These are phyloP conservation scores for Penicillium alfredii DNA, from an alignment of 495 filamentous ascomycete genomes.

Conservation along the genomic window DNA sequence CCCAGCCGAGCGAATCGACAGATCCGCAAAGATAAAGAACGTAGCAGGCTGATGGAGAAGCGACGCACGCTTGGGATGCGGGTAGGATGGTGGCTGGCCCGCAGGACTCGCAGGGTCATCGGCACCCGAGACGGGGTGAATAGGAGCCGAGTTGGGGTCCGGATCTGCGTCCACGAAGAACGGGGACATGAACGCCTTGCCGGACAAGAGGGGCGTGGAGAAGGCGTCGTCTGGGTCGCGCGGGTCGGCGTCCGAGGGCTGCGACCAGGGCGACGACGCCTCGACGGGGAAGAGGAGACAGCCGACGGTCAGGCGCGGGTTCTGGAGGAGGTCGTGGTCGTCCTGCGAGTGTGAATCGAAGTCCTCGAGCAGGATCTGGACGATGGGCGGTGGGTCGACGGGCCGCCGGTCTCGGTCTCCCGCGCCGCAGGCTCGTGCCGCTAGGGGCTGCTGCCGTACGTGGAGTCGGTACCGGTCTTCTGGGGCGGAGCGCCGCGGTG, in stretches of 20 bases:
- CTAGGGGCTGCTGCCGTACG: constrained; percentile 85
- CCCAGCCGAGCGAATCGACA: constrained; percentile 85
- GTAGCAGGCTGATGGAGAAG: constrained; percentile 28
- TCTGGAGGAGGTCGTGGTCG: constrained; percentile 56
- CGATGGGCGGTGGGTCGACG: constrained; percentile 91
- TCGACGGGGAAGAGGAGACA: constrained; percentile 57
- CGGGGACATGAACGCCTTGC: constrained; percentile 39
- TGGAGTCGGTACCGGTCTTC: constrained; percentile 50
- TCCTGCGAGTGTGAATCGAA: constrained; percentile 45
- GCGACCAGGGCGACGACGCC: constrained; percentile 9
- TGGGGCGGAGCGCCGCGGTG: constrained; percentile 16
- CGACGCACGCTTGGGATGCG: constrained; percentile 9
- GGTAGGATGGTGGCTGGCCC: neutral
- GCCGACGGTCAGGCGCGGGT: constrained; percentile 77
- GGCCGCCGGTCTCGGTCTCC: constrained; percentile 89
- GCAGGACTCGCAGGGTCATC: too few relatives aligned
- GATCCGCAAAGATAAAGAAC: constrained; percentile 94
- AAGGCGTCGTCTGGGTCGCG: constrained; percentile 38
- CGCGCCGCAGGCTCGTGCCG: constrained; percentile 88
- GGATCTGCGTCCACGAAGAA: constrained; percentile 39
- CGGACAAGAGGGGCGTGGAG: constrained; percentile 33
- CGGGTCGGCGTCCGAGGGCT: constrained; percentile 38
- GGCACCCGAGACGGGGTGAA: constrained; percentile 56
- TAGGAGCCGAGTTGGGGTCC: constrained; percentile 49
- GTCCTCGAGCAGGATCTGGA: constrained; percentile 74